Percentiles rank a stretch among this genome's conserved stretches.
phyloP scores from a whole-genome alignment of 139 green algal species.

The Penium margaritaceum region DNA sequence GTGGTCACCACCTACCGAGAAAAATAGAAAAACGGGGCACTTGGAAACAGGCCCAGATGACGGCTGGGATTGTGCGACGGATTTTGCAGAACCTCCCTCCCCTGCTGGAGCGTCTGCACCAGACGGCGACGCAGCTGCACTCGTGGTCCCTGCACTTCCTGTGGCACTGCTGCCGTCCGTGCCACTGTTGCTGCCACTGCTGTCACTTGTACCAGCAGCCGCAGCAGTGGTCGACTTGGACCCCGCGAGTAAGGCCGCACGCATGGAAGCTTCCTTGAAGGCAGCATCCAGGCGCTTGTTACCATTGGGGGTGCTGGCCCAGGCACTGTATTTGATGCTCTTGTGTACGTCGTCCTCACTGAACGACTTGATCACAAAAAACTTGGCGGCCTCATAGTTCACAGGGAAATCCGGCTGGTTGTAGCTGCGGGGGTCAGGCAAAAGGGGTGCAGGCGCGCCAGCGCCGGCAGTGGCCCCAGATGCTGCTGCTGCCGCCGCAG shows the following conservation, averaged over 20 bases:
- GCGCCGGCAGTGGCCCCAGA: too few species aligned
- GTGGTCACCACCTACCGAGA: conserved; percentile 19
- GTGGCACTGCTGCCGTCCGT: too few species aligned
- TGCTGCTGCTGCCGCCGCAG: too few species aligned
- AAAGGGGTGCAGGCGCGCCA: too few species aligned
- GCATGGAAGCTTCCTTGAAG: conserved; percentile 14
- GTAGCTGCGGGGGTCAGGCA: too few species aligned
- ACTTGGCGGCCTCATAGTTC: conserved; percentile 23
- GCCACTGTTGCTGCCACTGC: too few species aligned
- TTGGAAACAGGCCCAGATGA: neutral
- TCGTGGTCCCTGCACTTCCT: neutral
- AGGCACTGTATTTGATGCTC: conserved; percentile 49
- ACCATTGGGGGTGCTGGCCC: conserved; percentile 40
- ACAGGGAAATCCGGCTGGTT: conserved; percentile 36
- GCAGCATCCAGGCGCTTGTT: conserved; percentile 43
- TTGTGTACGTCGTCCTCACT: conserved; percentile 52
- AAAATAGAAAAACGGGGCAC: conserved; percentile 28
- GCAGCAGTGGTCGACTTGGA: too few species aligned
- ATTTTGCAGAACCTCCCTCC: too few species aligned
- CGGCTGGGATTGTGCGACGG: too few species aligned
- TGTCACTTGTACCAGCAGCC: too few species aligned
- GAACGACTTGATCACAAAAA: conserved; percentile 52
- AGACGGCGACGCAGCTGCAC: neutral
- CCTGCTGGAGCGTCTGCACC: too few species aligned
- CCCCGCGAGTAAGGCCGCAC: too few species aligned